Evolutionary conservation across 441 rosid genomes (phyloP), one percentile per base, ranked within the genome.

Genomic region (Corymbia citriodora): DNA sequence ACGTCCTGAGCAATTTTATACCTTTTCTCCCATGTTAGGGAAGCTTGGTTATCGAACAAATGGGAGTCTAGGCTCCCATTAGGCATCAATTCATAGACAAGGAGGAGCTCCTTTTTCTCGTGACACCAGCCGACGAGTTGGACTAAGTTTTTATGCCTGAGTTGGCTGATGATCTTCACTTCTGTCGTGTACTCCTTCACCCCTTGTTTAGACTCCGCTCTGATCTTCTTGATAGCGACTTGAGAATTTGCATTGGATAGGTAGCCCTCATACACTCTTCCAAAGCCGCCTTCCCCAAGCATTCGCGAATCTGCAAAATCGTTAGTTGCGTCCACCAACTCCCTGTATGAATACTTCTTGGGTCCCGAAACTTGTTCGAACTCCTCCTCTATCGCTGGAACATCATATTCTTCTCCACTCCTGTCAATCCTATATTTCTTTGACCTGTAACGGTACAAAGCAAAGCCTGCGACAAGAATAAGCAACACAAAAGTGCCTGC

Each of bases 141-240:
- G 54, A 53, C 54, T 6, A 53, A 53, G 54, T 53, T 53, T 53
- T 53, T 53, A 6, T 53, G 54, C 54, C 54, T 53, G 17, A 53
- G 54, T 53, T 53, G 54, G 54, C 54, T 53, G 17, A 53, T 53
- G 54, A 53, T 53, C 54, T 53, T 53, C 17, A 53, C 54, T 53
- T 53, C 54, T 2, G 54, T 61, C 16, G 90, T 87, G 45, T 92
- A 94, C 90, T 94, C 92, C 54, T 87, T 87, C 17, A 23, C 87
- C 17, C 54, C 54, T 53, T 53, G 54, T 53, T 90, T 89, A 55
- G 95, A 93, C 1, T 87, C 85, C 16, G 87, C 89, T 9, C 94
- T 88, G 53, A 94, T 91, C 72, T 85, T 91, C 90, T 93, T 94
- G 81, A 94, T 94, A 9, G 94, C 95, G 54, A 93, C 85, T 27